Base-by-base conservation (phyloP, 2,329 filamentous ascomycete genomes). In the Fonsecaea monophora region DNA sequence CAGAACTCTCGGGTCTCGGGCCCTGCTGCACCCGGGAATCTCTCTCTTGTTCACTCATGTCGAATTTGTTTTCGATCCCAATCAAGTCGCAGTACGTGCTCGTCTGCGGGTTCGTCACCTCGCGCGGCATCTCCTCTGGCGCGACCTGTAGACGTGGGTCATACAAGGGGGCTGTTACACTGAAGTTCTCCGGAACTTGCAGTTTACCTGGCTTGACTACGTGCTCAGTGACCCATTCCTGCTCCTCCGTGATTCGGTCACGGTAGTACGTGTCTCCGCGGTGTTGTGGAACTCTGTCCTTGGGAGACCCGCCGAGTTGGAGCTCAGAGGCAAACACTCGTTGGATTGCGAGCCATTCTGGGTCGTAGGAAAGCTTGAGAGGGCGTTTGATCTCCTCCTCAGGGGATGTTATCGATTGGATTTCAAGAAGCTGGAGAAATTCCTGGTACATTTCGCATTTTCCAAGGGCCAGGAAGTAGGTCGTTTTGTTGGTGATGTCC, bases 321-420 rank as follows among this genome's bases (percentile, higher is more conserved):
- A 95, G 82, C 48, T 87, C 83, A 2, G 82, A 73, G 48, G 91
- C 87, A 75, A 98, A 96, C 7, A 89, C 90, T 50, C 94, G 90
- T 12, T 90, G 94, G 70, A 99, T 97, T 50, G 95, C 91, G 7
- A 99, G 88, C 94, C 94, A 99, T 80, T 99, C 95, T 10, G 89
- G 87, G 77, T 99, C 95, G 76, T 99, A 98, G 56, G 88, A 82
- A 0, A 97, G 83, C 10, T 81, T 82, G 71, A 87, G 85, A 0
- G 88, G 87, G 1, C 82, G 78, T 15, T 80, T 8, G 32, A 73
- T 58, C 8, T 68, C 57, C 10, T 55, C 57, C 37, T 69, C 62
- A 3, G 77, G 69, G 0, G 78, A 66, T 15, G 83, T 79, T 50
- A 84, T 74, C 2, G 87, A 82, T 2, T 80, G 75, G 18, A 94